Conservation (phyloP, 2,329 filamentous ascomycete species). For the Clonostachys sp. region DNA sequence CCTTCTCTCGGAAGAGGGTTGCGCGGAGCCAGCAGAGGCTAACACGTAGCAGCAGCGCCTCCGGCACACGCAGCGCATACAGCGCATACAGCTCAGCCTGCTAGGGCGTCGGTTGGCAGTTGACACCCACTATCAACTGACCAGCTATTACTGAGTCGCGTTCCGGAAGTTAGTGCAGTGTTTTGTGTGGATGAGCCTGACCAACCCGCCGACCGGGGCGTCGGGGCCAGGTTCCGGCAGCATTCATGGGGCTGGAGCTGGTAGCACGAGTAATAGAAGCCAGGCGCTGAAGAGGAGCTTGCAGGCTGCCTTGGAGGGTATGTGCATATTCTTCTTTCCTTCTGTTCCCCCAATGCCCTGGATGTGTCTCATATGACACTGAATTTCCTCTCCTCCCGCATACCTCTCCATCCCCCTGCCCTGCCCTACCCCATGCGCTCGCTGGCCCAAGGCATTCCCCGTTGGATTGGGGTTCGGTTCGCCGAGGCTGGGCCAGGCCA, state of each 20-base stretch:
- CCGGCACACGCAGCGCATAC: not conserved
- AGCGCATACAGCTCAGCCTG: not conserved
- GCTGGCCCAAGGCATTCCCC: no score
- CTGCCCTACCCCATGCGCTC: no score
- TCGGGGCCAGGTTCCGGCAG: slow-evolving; percentile 43
- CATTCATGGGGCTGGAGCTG: slow-evolving; percentile 23
- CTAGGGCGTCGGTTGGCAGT: not conserved
- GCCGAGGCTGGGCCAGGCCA: no score
- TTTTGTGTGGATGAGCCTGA: slow-evolving; percentile 39
- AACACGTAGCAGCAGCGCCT: not conserved
- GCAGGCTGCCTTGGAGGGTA: slow-evolving; percentile 59
- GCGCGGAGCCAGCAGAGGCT: no score
- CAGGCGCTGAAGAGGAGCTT: slow-evolving; percentile 53
- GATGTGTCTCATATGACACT: not conserved
- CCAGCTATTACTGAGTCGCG: no score
- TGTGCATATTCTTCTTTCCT: slow-evolving; percentile 10
- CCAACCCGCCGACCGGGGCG: slow-evolving; percentile 45
- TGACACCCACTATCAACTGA: no score
- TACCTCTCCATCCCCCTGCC: no score
- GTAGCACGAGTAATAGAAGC: slow-evolving; percentile 13
- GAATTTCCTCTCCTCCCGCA: not conserved
- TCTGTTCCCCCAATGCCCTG: no score
- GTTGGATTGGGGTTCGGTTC: no score
- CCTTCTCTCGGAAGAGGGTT: no score
- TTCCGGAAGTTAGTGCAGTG: not conserved